Conservation (phyloP, 805 yeast genomes). For the Kluyveromyces siamensis region DNA sequence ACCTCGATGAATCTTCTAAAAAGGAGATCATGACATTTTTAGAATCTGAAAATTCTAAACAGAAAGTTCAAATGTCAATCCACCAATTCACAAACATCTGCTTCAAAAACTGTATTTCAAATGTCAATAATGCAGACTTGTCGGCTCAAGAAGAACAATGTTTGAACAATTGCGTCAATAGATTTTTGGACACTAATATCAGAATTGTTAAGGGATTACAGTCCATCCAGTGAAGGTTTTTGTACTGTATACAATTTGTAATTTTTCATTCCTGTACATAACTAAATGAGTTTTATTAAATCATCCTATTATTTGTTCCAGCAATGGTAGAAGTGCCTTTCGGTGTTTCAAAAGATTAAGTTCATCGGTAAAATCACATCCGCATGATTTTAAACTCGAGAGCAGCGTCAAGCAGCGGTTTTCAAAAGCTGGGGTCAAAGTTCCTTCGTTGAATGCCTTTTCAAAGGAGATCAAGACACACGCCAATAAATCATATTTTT, state of each 20-base stretch:
- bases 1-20: constrained; percentile 59
- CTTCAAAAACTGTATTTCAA: constrained; percentile 70
- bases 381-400: constrained; percentile 5
- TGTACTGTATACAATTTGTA: not conserved
- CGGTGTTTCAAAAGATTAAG: not conserved
- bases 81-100: constrained; percentile 87
- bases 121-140: constrained; percentile 40
- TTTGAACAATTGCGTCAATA: constrained; percentile 69
- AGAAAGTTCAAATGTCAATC: constrained; percentile 78
- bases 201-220: constrained; percentile 57
- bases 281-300: not conserved
- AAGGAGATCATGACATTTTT: constrained; percentile 67
- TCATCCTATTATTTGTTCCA: not conserved
- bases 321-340: not conserved
- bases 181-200: constrained; percentile 82
- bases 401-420: not conserved
- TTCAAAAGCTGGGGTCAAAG: constrained; percentile 2
- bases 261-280: not conserved
- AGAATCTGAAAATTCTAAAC: constrained; percentile 76
- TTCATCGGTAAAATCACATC: constrained; percentile 9
- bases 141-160: constrained; percentile 59
- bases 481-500: constrained; percentile 20
- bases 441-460: constrained; percentile 21
- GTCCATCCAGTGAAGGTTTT: constrained; percentile 15
- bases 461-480: constrained; percentile 12